phyloP scores from a whole-genome alignment of 495 filamentous ascomycete genomes.

The Delitschia confertaspora region DNA sequence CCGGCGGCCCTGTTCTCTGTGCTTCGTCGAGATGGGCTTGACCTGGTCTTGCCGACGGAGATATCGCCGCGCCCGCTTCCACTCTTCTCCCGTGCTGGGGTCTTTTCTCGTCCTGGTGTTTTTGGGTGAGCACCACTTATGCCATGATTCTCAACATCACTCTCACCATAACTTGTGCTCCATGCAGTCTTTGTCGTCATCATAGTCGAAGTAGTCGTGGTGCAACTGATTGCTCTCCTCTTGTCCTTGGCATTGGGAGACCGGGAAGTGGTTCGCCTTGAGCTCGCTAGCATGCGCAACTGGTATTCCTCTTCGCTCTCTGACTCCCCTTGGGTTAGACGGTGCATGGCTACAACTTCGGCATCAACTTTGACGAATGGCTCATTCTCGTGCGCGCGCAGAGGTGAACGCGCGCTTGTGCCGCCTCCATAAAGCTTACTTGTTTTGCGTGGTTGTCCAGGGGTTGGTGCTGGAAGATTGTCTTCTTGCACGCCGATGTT shows the following conservation, averaged over 20 bases:
- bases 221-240: conserved; percentile 50
- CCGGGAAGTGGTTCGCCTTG: conserved; percentile 37
- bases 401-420: conserved; percentile 33
- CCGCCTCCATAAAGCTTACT: conserved; percentile 46
- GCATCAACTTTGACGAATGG: conserved; percentile 36
- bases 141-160: conserved; percentile 32
- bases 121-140: conserved; percentile 49
- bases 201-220: conserved; percentile 55
- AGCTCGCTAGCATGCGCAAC: conserved; percentile 58
- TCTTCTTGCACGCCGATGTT: conserved; percentile 55
- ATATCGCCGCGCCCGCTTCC: conserved; percentile 57
- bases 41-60: conserved; percentile 62
- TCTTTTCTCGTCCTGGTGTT: conserved; percentile 60
- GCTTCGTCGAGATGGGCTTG: conserved; percentile 52
- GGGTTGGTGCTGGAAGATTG: conserved; percentile 87
- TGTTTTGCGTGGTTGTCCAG: conserved; percentile 88
- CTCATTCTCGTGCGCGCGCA: conserved; percentile 38
- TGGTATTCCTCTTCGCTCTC: conserved; percentile 74
- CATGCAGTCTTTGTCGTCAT: conserved; percentile 53
- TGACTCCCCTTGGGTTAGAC: conserved; percentile 41
- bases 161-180: conserved; percentile 20
- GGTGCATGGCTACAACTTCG: conserved; percentile 44
- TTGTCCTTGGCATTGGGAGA: conserved; percentile 42
- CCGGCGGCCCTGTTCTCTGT: conserved; percentile 52
- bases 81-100: conserved; percentile 51